Conservation (phyloP, 2,329 filamentous ascomycete species). For the Talaromyces funiculosus region DNA sequence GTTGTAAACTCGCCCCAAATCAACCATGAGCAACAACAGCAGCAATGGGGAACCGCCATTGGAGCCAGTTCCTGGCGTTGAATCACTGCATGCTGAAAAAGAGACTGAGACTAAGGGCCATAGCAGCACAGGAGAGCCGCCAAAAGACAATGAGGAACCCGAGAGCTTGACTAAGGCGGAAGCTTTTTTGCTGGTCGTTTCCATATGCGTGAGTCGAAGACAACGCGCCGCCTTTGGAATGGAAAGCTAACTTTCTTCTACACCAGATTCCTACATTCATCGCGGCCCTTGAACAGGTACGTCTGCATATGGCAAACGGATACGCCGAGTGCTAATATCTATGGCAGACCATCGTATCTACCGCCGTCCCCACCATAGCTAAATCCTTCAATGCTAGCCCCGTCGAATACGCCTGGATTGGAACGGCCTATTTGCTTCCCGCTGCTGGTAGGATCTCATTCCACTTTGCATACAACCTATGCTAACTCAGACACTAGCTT, state of each 20-base stretch:
- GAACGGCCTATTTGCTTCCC: not conserved
- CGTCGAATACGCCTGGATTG: not conserved
- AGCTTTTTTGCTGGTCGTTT: not conserved
- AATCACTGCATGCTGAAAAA: too few species aligned
- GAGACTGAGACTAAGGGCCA: too few species aligned
- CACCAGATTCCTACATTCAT: conserved; percentile 7
- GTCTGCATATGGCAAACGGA: not conserved
- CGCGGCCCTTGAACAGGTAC: conserved; percentile 8
- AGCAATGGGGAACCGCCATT: too few species aligned
- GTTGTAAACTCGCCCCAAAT: not conserved
- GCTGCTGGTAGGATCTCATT: too few species aligned
- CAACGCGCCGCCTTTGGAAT: not conserved
- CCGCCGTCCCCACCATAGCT: not conserved
- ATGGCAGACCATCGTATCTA: not conserved
- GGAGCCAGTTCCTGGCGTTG: too few species aligned
- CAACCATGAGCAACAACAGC: not conserved
- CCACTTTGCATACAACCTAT: too few species aligned
- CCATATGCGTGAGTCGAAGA: conserved; percentile 3
- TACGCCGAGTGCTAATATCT: not conserved
- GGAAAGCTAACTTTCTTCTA: not conserved
- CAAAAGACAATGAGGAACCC: not conserved
- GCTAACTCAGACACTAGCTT: too few species aligned
- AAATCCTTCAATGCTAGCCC: not conserved
- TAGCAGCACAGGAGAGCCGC: not conserved
- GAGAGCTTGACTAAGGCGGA: conserved; percentile 1